Evolutionary conservation across 371 early-diverging fungal genomes (phyloP), one percentile per base, ranked within the genome.

Genomic region (Zychaea mexicana): DNA sequence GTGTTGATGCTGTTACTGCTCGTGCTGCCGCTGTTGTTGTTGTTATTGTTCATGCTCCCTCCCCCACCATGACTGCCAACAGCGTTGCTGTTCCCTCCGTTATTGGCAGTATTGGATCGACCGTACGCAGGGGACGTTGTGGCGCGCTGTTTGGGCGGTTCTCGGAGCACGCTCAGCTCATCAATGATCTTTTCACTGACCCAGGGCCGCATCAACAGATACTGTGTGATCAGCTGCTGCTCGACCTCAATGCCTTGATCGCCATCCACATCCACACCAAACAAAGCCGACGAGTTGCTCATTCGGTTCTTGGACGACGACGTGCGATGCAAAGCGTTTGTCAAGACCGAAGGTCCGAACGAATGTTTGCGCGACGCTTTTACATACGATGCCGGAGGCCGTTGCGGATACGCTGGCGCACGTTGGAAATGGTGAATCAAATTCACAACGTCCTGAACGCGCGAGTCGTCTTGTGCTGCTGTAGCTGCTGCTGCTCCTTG

Each of bases 151-250:
- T 70, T 81, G 27, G 83, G 72, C 19, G 90, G 93, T 63, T 92
- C 93, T 2, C 93, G 83, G 22, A 81, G 60, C 10, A 79, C 67
- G 55, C 89, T 89, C 39, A 93, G 61, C 62, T 91, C 91, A 67
- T 93, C 93, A 13, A 92, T 85, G 33, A 89, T 91, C 31, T 85
- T 85, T 67, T 93, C 90, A 26, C 83, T 79, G 0, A 88, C 83
- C 83, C 83, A 83, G 6, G 81, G 68, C 2, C 83, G 74, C 79
- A 77, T 83, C 66, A 83, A 61, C 2, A 93, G 74, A 71, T 91
- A 92, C 53, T 93, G 93, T 8, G 85, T 83, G 32, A 89, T 84
- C 39, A 87, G 57, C 30, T 85, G 82, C 28, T 82, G 82, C 39
- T 82, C 77, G 24, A 65, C 38, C 31, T 74, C 74, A 12, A 74